A percentile compares a stretch with the other conserved stretches of the same genome.
Conservation (phyloP, 495 filamentous ascomycete species). For the Trichoderma reesei region DNA sequence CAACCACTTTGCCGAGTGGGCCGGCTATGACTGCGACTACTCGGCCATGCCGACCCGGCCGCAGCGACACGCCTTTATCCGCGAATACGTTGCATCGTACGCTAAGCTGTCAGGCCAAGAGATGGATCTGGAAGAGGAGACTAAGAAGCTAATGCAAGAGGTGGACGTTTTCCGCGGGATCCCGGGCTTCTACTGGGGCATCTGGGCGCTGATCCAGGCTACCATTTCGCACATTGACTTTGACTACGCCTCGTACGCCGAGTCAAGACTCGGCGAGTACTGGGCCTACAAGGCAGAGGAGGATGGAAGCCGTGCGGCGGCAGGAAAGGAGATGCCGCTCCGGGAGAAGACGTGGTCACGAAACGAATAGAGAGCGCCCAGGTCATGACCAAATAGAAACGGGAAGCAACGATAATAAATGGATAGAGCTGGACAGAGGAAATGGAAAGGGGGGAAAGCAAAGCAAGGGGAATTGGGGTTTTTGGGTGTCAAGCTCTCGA, state of each 20-base stretch:
- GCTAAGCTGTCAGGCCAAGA: slow-evolving; percentile 32
- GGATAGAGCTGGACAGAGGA: too few species aligned
- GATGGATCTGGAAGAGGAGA: slow-evolving; percentile 51
- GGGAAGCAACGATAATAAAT: too few species aligned
- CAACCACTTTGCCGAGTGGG: slow-evolving; percentile 99
- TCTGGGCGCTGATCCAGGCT: slow-evolving; percentile 95
- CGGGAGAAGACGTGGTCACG: slow-evolving; percentile 81
- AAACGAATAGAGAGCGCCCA: slow-evolving; percentile 11
- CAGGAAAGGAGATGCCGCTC: slow-evolving; percentile 53
- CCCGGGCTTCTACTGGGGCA: slow-evolving; percentile 83
- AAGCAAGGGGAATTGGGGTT: background rate
- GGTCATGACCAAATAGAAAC: background rate
- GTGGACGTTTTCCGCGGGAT: slow-evolving; percentile 83
- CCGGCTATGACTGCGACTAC: slow-evolving; percentile 90
- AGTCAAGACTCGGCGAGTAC: slow-evolving; percentile 82
- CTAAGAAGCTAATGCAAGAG: slow-evolving; percentile 53
- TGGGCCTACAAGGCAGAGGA: slow-evolving; percentile 81
- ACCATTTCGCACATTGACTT: slow-evolving; percentile 95
- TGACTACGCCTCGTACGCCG: slow-evolving; percentile 88
- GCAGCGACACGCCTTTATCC: slow-evolving; percentile 71
- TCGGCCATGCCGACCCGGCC: slow-evolving; percentile 67
- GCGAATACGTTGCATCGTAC: slow-evolving; percentile 64
- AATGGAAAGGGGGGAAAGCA: background rate
- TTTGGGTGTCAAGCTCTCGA: background rate
- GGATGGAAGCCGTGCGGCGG: slow-evolving; percentile 47